Evolutionary conservation across 352 stramenopile genomes (phyloP).

Genomic region (Pythium aphanidermatum): DNA sequence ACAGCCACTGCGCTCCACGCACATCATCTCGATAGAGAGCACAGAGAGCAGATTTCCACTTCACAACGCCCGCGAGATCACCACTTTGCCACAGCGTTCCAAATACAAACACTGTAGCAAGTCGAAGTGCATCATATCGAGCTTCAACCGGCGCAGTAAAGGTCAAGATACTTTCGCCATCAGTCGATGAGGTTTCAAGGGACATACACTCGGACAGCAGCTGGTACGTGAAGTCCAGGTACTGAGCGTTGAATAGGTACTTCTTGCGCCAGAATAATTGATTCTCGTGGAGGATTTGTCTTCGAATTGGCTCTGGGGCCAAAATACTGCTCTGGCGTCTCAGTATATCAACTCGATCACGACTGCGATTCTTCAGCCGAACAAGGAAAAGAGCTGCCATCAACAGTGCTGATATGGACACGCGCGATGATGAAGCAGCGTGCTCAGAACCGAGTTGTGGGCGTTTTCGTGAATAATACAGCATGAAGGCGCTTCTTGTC

Average conservation of each 20-base stretch:
- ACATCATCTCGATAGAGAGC: constrained; percentile 71
- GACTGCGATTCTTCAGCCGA: constrained; percentile 14
- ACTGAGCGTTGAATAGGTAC: constrained; percentile 73
- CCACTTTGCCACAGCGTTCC: constrained; percentile 82
- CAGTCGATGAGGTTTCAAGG: constrained; percentile 21
- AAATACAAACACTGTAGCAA: constrained; percentile 83
- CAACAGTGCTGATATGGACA: neutral
- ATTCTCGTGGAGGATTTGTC: constrained; percentile 79
- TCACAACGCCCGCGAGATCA: constrained; percentile 59
- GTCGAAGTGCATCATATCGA: constrained; percentile 66
- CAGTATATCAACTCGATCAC: constrained; percentile 33
- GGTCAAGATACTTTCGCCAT: constrained; percentile 6
- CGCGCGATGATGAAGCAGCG: no score
- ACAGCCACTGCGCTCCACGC: constrained; percentile 61
- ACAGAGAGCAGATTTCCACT: constrained; percentile 66
- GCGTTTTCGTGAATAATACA: constrained; percentile 68
- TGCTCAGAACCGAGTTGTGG: constrained; percentile 27
- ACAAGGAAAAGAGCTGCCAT: constrained; percentile 11
- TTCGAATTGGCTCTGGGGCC: constrained; percentile 62
- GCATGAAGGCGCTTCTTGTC: constrained; percentile 85
- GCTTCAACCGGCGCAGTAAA: constrained; percentile 47
- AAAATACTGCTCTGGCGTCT: constrained; percentile 44
- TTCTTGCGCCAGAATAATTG: constrained; percentile 82
- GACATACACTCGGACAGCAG: constrained; percentile 58
- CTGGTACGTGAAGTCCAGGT: constrained; percentile 76